These are phyloP conservation scores for Penicillium sp. DNA, from an alignment of 2,329 filamentous ascomycete species.

Conservation along the genomic window DNA sequence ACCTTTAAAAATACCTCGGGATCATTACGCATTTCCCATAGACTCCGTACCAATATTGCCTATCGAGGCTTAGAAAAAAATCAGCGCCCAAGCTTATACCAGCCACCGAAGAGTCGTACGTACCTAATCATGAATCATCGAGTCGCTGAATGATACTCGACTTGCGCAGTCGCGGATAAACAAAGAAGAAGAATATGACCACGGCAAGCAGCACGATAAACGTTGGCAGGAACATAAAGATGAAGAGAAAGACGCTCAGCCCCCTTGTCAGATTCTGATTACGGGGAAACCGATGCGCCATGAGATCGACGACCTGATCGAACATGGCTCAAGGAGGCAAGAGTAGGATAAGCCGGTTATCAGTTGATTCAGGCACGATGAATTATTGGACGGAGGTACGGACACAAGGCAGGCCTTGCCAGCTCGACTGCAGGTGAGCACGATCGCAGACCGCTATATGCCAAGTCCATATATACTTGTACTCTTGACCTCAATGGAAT, in stretches of 20 bases:
- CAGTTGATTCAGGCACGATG: not conserved
- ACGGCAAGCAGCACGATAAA: slow-evolving; percentile 31
- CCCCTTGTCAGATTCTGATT: slow-evolving; percentile 28
- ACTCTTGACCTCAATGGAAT: not conserved
- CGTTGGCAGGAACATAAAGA: slow-evolving; percentile 35
- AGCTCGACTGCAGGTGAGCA: not conserved
- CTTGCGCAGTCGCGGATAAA: slow-evolving; percentile 28
- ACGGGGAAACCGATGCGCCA: slow-evolving; percentile 28
- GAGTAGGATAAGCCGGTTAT: not conserved
- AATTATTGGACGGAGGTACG: not conserved
- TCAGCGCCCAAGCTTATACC: not conserved
- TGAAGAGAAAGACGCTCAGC: slow-evolving; percentile 31
- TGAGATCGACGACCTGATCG: slow-evolving; percentile 20
- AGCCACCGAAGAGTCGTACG: not conserved
- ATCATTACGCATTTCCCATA: not conserved
- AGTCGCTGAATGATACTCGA: not conserved
- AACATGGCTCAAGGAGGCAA: slow-evolving; percentile 11
- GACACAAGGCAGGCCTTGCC: not conserved
- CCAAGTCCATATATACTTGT: not conserved
- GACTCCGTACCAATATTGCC: slow-evolving; percentile 1
- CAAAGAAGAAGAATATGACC: slow-evolving; percentile 29
- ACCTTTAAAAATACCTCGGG: not conserved
- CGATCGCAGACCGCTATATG: not conserved
- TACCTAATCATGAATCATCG: not conserved
- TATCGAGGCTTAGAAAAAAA: not conserved